Evolutionary conservation across 139 green algal species (phyloP), one percentile per base, ranked within the genome.

Genomic region (Picochlorum sp.): DNA sequence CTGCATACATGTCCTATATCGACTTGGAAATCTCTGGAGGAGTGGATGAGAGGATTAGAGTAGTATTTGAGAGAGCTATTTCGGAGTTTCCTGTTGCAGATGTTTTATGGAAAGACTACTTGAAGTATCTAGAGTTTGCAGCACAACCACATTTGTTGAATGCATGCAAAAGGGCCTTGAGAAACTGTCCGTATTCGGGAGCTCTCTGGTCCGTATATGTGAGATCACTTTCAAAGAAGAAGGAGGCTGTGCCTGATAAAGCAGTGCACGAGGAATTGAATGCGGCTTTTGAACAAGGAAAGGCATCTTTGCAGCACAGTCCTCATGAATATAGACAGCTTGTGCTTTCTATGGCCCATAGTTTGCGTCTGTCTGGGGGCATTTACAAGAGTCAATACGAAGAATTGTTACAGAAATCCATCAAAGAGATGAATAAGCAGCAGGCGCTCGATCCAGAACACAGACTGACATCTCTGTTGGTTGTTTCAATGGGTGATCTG

Each of bases 131-230:
- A 61, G 81, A 92, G 63, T 50, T 56, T 11, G 44, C 79, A 44
- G 28, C 83, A 10, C 56, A 84, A n/a, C 52, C 37, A 14, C 38
- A 49, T 6, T 9, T 32, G 52, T 28, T 24, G 58, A 18, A 24
- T 4, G 69, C 84, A 10, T 94, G 89, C 52, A 51, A 46, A 15
- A 73, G 86, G 23, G 85, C 85, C 11, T 58, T 84, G 38, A 80
- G 86, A 60, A 95, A 95, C 77, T 95, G 88, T 72, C 84, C 84
- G 45, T 95, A 88, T 88, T 72, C 89, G 30, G 85, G 83, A 2
- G 32, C 58, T 3, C 46, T 95, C 59, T 95, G 87, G 87, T 75
- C 66, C 10, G 44, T 8, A 67, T 5, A 69, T 66, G 2, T 65
- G 91, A n/a, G 61, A 76, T 4, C 0, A 73, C 74, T 15, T 23